Base-by-base conservation (phyloP, 2,329 filamentous ascomycete genomes). In the Furcasterigmium furcatum region DNA sequence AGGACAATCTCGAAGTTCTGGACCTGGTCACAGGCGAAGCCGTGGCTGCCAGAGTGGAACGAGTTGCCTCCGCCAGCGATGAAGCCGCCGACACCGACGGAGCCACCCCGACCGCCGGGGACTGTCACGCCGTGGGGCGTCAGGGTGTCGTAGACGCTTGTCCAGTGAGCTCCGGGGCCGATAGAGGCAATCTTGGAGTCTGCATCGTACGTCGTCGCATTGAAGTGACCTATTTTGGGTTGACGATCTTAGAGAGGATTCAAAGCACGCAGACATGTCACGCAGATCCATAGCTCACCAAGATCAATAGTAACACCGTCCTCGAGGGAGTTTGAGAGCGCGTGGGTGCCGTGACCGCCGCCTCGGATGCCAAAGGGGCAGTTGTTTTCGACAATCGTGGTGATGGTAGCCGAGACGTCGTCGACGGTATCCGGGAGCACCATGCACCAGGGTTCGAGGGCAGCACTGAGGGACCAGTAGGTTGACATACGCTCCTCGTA, bases 21-120 rank as follows among this genome's bases (percentile, higher is more conserved):
- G 6, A 76, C 65, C 10, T 65, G 70, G 50, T 77, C 73, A 44
- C 68, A 73, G 6, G 65, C 69, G 54, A 70, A 72, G 2, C 77
- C 76, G 21, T 68, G 58, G 2, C 58, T 60, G 4, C 52, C 62
- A 5, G 58, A 62, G 41, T 66, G 58, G 45, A 63, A 69, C 2
- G 64, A 66, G 45, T 63, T 62, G 19, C 66, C 66, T 20, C 67
- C 67, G 1, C 65, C 65, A 1, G 58, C 56, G 3, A 63, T 44
- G 19, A 65, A 64, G 4, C 65, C 65, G 9, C 61, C 63, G 5
- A 60, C 54, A 5, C 65, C 65, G n/a, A 68, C 62, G 8, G 58
- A 60, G 21, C 63, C 63, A 6, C 59, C 62, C 5, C 65, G 60
- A 1, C 63, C 65, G 38, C 65, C 65, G 8, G 62, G 57, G 10